Evolutionary conservation across 345 rosid genomes (phyloP).

Genomic region (Syzygium aromaticum): DNA sequence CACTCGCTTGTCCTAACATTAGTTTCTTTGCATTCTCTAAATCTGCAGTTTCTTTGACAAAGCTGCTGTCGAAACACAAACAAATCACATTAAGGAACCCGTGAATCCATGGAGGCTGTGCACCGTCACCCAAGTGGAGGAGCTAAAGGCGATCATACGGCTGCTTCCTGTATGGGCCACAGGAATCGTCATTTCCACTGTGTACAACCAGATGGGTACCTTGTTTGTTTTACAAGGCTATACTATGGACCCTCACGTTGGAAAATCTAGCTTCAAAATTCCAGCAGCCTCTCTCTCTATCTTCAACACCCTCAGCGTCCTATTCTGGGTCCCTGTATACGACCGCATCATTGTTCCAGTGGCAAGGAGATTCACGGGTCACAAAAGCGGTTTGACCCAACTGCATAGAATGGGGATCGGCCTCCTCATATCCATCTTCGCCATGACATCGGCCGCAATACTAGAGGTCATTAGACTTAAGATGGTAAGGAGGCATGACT

Average conservation of each 20-base stretch:
- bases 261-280: conserved; percentile 13
- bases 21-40: neutral
- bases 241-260: conserved; percentile 17
- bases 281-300: conserved; percentile 27
- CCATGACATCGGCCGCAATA: conserved; percentile 23
- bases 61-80: conserved; percentile 22
- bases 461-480: conserved; percentile 18
- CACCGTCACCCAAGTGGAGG: conserved; percentile 39
- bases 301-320: conserved; percentile 25
- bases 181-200: conserved; percentile 23
- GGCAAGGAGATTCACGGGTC: conserved; percentile 18
- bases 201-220: conserved; percentile 25
- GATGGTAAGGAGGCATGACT: conserved; percentile 16
- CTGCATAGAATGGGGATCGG: conserved; percentile 36
- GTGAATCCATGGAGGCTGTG: conserved; percentile 26
- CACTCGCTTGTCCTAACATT: neutral
- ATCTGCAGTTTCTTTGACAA: conserved; percentile 26
- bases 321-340: conserved; percentile 30
- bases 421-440: conserved; percentile 24
- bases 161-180: conserved; percentile 30
- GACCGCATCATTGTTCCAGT: conserved; percentile 20
- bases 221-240: conserved; percentile 28
- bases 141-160: conserved; percentile 25
- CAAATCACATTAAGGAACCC: conserved; percentile 6
- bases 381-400: conserved; percentile 18